phyloP scores from a whole-genome alignment of 2,329 filamentous ascomycete species.

The Fusarium camptoceras region DNA sequence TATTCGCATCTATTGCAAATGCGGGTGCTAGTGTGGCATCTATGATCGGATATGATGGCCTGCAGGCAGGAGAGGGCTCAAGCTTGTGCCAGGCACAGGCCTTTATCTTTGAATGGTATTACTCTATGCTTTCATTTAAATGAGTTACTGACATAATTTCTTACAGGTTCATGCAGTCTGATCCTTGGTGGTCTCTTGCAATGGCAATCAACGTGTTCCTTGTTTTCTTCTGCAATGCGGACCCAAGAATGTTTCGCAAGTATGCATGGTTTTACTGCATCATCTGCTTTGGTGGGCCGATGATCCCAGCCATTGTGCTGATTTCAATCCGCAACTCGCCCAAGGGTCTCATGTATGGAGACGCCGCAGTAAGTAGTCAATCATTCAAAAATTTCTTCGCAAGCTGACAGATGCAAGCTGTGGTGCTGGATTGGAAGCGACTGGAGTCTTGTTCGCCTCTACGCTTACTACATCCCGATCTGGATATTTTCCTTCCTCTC shows the following conservation, averaged over 20 bases:
- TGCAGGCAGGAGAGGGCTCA: conserved; percentile 64
- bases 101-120: conserved; percentile 73
- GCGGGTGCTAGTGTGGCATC: conserved; percentile 72
- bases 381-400: neutral
- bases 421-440: conserved; percentile 70
- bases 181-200: conserved; percentile 80
- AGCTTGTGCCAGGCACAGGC: conserved; percentile 71
- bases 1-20: conserved; percentile 54
- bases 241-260: conserved; percentile 72
- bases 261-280: conserved; percentile 77
- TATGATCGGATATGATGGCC: conserved; percentile 75
- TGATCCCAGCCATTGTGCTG: conserved; percentile 73
- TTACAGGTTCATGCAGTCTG: conserved; percentile 78
- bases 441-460: conserved; percentile 68
- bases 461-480: conserved; percentile 70
- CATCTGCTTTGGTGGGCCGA: conserved; percentile 77
- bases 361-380: conserved; percentile 62
- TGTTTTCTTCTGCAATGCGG: conserved; percentile 68
- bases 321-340: conserved; percentile 64
- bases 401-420: conserved; percentile 55
- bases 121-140: neutral
- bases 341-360: conserved; percentile 62
- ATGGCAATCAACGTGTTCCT: conserved; percentile 87
- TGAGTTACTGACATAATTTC: neutral
- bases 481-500: conserved; percentile 69